These are phyloP conservation scores for Chlorella sp. DNA, from an alignment of 139 green algal species.

Conservation along the genomic window DNA sequence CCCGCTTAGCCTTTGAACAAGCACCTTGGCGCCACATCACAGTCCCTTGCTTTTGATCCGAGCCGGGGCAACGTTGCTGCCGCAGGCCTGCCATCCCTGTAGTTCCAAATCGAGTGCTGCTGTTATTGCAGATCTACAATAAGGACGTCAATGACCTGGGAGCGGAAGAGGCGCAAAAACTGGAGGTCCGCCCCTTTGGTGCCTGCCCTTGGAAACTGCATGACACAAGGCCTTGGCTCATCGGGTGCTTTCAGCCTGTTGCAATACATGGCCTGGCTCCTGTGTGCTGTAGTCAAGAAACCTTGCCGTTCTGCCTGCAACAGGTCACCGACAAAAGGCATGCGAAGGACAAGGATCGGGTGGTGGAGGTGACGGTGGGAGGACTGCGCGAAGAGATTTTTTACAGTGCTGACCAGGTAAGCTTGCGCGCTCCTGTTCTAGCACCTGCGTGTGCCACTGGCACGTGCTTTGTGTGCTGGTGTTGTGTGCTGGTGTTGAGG, in stretches of 20 bases:
- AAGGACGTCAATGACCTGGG: conserved; percentile 94
- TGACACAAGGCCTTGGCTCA: not conserved
- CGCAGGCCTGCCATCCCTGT: too few species aligned
- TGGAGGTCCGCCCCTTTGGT: conserved; percentile 69
- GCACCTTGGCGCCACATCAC: too few species aligned
- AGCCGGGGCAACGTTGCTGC: not conserved
- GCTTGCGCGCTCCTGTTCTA: not conserved
- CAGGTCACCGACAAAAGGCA: conserved; percentile 35
- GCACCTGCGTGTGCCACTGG: too few species aligned
- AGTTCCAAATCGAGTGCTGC: not conserved
- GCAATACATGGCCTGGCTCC: not conserved
- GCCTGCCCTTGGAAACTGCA: not conserved
- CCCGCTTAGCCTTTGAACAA: not conserved
- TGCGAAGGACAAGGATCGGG: conserved; percentile 77
- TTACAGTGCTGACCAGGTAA: conserved; percentile 73
- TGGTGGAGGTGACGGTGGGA: conserved; percentile 63
- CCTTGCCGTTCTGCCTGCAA: not conserved
- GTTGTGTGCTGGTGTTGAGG: not conserved
- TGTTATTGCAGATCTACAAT: conserved; percentile 89
- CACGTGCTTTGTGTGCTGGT: too few species aligned
- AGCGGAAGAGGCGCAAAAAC: conserved; percentile 41
- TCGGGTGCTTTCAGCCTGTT: not conserved
- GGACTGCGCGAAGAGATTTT: conserved; percentile 95
- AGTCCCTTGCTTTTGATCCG: not conserved
- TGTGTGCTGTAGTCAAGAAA: not conserved